Conservation (phyloP, 371 early-diverging fungal genomes). For the Nematocida sp. region DNA sequence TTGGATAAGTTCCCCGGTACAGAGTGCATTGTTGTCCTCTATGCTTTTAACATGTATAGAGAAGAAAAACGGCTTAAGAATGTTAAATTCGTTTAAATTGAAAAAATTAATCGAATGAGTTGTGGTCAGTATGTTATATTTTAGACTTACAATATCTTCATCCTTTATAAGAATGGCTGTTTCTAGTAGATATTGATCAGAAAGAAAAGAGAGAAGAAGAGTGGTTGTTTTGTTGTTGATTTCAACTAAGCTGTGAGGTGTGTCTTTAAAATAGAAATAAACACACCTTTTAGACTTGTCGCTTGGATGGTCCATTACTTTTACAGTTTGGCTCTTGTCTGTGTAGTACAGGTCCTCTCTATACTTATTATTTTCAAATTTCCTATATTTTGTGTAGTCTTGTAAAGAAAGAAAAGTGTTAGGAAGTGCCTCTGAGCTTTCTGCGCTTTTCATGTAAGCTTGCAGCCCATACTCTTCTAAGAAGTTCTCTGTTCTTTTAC, state of each 20-base stretch:
- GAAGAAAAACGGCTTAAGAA: constrained; percentile 24
- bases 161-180: constrained; percentile 4
- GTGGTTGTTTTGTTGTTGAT: background rate
- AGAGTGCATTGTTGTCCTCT: constrained; percentile 38
- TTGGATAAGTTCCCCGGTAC: constrained; percentile 36
- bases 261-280: background rate
- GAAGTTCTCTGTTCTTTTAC: background rate
- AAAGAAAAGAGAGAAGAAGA: constrained; percentile 20
- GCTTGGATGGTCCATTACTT: background rate
- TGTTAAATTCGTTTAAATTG: constrained; percentile 15
- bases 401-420: background rate
- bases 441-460: background rate
- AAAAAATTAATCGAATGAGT: constrained; percentile 20
- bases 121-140: constrained; percentile 26
- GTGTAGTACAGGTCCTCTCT: background rate
- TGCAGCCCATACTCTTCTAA: background rate
- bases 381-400: background rate
- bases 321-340: background rate
- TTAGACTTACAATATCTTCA: constrained; percentile 2
- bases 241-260: background rate
- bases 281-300: background rate
- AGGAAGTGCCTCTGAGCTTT: background rate
- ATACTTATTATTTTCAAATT: background rate
- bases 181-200: constrained; percentile 44
- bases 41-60: constrained; percentile 9